These are phyloP conservation scores for Diversispora epigaea DNA, from an alignment of 192 early-diverging fungal genomes.

Conservation along the genomic window DNA sequence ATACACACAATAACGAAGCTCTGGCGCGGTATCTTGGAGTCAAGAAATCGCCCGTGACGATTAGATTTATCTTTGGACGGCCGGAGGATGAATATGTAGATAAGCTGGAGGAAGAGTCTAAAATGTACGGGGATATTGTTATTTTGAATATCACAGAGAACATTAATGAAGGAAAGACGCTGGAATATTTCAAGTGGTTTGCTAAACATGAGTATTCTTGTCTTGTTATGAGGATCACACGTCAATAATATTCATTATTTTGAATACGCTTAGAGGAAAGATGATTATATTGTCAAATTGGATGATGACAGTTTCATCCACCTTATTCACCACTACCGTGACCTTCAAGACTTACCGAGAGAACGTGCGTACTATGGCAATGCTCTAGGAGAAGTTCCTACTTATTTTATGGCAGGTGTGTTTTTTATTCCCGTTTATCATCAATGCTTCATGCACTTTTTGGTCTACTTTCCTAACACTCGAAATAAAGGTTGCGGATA, in stretches of 20 bases:
- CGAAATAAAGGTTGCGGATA: background rate
- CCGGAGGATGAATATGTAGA: background rate
- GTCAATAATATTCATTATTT: background rate
- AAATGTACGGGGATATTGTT: conserved; percentile 35
- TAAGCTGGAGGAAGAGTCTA: conserved; percentile 28
- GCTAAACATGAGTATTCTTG: conserved; percentile 10
- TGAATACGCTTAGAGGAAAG: background rate
- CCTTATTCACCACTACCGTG: background rate
- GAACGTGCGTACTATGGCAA: background rate
- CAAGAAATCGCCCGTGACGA: background rate
- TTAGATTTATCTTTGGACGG: background rate
- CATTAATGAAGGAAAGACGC: conserved; percentile 42
- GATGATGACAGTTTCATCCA: background rate
- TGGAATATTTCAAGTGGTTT: conserved; percentile 37
- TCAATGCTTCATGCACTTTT: background rate
- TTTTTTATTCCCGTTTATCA: background rate
- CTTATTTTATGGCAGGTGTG: background rate
- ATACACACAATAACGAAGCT: background rate
- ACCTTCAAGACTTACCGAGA: background rate
- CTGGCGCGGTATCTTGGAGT: background rate
- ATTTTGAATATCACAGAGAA: conserved; percentile 40
- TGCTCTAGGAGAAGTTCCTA: background rate
- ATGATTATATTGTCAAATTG: background rate
- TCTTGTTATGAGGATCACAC: background rate
- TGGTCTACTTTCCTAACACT: background rate